Conservation (phyloP, 2,329 filamentous ascomycete genomes). For the Fusarium sp. region DNA sequence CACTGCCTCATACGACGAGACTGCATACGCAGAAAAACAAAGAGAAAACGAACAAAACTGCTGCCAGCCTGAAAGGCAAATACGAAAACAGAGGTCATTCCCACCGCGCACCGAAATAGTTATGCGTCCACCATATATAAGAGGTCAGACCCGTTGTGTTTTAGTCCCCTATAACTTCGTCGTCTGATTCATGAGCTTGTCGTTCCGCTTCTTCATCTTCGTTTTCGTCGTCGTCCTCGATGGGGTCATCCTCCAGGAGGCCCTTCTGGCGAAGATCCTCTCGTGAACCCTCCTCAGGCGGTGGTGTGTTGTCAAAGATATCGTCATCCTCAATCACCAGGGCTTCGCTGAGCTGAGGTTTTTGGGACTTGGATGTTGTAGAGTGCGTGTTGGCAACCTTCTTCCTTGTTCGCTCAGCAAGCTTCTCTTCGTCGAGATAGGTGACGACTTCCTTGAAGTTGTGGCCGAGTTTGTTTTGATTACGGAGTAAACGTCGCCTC, state of each 20-base stretch:
- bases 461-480: slow-evolving; percentile 80
- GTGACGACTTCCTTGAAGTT: slow-evolving; percentile 88
- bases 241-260: slow-evolving; percentile 63
- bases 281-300: slow-evolving; percentile 67
- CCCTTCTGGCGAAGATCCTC: slow-evolving; percentile 68
- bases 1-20: slow-evolving; percentile 29
- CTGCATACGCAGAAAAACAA: slow-evolving; percentile 34
- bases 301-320: slow-evolving; percentile 60
- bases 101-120: slow-evolving; percentile 22
- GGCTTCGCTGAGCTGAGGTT: slow-evolving; percentile 56
- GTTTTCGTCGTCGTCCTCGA: slow-evolving; percentile 52
- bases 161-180: slow-evolving; percentile 60
- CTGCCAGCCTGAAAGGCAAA: slow-evolving; percentile 10
- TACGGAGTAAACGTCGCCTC: slow-evolving; percentile 77
- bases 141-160: slow-evolving; percentile 8
- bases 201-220: slow-evolving; percentile 46
- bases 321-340: slow-evolving; percentile 57
- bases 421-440: slow-evolving; percentile 78
- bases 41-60: slow-evolving; percentile 7
- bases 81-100: slow-evolving; percentile 23
- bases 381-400: slow-evolving; percentile 45
- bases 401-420: slow-evolving; percentile 58
- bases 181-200: slow-evolving; percentile 54
- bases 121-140: slow-evolving; percentile 25
- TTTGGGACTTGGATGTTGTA: slow-evolving; percentile 49